Evolutionary conservation across 805 yeast species (phyloP).

Genomic region (Maudiozyma bulderi): DNA sequence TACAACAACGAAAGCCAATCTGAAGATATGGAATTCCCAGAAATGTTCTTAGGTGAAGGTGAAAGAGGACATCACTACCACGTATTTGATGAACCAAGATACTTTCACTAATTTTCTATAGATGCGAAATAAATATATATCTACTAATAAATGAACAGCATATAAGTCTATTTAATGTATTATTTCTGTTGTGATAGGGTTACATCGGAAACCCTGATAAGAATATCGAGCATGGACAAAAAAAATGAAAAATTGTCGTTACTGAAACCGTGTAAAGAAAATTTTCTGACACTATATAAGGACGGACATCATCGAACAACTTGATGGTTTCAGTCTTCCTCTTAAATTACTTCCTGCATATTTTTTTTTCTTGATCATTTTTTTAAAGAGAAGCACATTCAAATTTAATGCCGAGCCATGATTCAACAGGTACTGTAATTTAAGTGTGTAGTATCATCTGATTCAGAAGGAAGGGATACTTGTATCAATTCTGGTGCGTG

Average conservation of each 20-base stretch:
- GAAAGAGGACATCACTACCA: constrained; percentile 90
- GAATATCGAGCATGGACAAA: too few species aligned
- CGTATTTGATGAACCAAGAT: constrained; percentile 90
- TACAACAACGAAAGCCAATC: constrained; percentile 44
- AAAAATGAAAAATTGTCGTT: too few species aligned
- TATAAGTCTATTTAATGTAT: not conserved
- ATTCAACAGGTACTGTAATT: not conserved
- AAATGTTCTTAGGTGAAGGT: constrained; percentile 75
- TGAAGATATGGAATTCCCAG: constrained; percentile 65
- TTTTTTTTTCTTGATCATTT: not conserved
- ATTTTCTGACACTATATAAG: not conserved
- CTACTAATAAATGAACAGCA: not conserved
- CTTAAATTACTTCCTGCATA: not conserved
- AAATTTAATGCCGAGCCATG: not conserved
- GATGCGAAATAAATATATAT: not conserved
- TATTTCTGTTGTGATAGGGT: too few species aligned
- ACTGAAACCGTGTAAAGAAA: not conserved
- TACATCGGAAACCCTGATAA: too few species aligned
- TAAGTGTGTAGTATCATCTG: constrained; percentile 1
- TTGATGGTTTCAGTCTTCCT: not conserved
- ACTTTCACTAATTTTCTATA: constrained; percentile 29
- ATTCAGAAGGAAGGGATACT: not conserved
- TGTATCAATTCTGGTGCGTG: not conserved
- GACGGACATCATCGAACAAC: not conserved
- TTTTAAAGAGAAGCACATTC: not conserved